Conservation (phyloP, 2,329 filamentous ascomycete species). For the Drechslerella stenobrocha region DNA sequence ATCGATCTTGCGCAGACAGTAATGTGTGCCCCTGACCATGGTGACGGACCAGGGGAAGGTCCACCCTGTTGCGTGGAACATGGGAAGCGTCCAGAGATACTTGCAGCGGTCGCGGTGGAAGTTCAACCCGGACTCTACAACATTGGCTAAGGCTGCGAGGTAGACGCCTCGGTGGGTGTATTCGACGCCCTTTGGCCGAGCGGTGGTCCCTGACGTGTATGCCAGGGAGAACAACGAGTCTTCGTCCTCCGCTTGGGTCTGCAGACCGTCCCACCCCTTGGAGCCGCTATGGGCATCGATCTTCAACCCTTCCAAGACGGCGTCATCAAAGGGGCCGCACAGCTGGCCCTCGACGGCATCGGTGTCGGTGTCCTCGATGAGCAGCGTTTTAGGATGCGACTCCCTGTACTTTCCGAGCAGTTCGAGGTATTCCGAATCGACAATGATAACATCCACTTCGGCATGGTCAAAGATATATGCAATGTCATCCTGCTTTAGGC, state of each 20-base stretch:
- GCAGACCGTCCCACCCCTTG: conserved; percentile 76
- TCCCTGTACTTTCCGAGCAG: conserved; percentile 63
- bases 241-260: conserved; percentile 72
- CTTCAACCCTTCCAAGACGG: conserved; percentile 75
- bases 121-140: conserved; percentile 86
- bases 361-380: conserved; percentile 74
- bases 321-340: conserved; percentile 79
- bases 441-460: conserved; percentile 83
- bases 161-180: conserved; percentile 89
- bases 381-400: conserved; percentile 33
- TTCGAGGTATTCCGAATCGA: conserved; percentile 75
- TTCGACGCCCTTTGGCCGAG: conserved; percentile 69
- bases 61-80: conserved; percentile 72
- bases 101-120: conserved; percentile 69
- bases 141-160: conserved; percentile 78
- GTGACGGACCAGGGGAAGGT: conserved; percentile 93
- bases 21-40: conserved; percentile 88
- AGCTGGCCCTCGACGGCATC: conserved; percentile 74
- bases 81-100: conserved; percentile 79
- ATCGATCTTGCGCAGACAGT: conserved; percentile 91
- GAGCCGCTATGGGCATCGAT: conserved; percentile 69
- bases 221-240: conserved; percentile 82
- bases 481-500: conserved; percentile 81
- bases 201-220: conserved; percentile 86
- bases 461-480: conserved; percentile 86